phyloP scores from a whole-genome alignment of 305 asterid species.

The Plantago lanceolata region DNA sequence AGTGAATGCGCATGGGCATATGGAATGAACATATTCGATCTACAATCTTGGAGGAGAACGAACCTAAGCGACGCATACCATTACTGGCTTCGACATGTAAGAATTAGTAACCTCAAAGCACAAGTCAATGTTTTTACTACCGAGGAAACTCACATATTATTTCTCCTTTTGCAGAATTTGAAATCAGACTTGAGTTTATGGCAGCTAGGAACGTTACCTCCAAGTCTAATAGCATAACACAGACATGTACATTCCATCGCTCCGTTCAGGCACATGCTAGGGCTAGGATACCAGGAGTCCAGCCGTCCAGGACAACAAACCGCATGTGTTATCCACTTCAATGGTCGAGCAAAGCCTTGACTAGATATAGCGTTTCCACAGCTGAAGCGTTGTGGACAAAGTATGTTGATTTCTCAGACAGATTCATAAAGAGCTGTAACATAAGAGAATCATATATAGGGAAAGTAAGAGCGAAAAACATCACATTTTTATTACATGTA shows the following conservation, averaged over 20 bases:
- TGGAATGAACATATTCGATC: conserved; percentile 90
- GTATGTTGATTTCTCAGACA: conserved; percentile 67
- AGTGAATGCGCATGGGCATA: conserved; percentile 98
- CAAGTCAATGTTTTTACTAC: background rate
- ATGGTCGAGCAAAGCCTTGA: conserved; percentile 99
- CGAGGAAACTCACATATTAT: background rate
- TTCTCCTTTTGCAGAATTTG: conserved; percentile 55
- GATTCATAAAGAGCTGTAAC: conserved; percentile 75
- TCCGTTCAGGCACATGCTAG: conserved; percentile 96
- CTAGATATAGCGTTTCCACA: conserved; percentile 91
- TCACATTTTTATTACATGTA: conserved; percentile 28
- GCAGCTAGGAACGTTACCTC: conserved; percentile 96
- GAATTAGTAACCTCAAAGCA: background rate
- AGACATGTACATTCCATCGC: conserved; percentile 67
- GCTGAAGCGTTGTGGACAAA: conserved; percentile 75
- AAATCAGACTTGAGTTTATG: conserved; percentile 91
- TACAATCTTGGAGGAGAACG: conserved; percentile 85
- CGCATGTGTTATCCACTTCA: conserved; percentile 86
- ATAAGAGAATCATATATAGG: conserved; percentile 66
- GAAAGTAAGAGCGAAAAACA: background rate
- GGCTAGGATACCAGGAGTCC: conserved; percentile 94
- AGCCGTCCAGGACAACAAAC: conserved; percentile 65
- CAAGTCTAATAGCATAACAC: conserved; percentile 82
- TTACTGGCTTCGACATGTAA: conserved; percentile 82
- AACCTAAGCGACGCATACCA: conserved; percentile 73